Conservation (phyloP, 23 red algal species). For the Pyropia haitanensis region DNA sequence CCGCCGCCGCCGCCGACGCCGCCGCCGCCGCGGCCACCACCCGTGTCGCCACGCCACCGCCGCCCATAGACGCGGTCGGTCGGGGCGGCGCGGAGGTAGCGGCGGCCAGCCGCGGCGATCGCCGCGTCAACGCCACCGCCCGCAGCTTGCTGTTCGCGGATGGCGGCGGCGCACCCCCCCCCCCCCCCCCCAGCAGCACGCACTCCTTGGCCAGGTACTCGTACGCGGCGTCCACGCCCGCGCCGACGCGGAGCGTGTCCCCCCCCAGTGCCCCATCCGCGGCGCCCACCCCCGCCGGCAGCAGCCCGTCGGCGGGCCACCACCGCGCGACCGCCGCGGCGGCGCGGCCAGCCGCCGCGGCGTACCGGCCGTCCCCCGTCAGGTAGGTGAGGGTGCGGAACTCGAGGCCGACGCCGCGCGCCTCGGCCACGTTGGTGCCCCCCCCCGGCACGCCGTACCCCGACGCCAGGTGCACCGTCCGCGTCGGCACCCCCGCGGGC, state of each 20-base stretch:
- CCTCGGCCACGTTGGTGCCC: conserved; percentile 10
- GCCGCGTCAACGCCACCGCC: too few species aligned
- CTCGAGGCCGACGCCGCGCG: conserved; percentile 24
- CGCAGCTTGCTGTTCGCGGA: too few species aligned
- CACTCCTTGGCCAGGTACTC: conserved; percentile 32
- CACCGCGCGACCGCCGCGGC: not conserved
- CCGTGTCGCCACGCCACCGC: too few species aligned
- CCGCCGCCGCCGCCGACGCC: too few species aligned
- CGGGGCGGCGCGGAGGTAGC: too few species aligned
- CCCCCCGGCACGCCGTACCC: not conserved
- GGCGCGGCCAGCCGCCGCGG: conserved; percentile 6
- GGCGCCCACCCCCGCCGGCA: conserved; percentile 12
- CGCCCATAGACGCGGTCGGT: too few species aligned
- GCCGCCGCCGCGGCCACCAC: too few species aligned
- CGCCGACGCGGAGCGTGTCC: conserved; percentile 8
- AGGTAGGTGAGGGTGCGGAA: conserved; percentile 27
- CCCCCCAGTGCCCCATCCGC: conserved; percentile 6
- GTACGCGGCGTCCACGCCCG: conserved; percentile 28
- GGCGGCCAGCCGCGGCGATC: too few species aligned
- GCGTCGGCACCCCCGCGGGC: not conserved
- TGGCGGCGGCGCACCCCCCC: not conserved
- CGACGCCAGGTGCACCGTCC: conserved; percentile 5
- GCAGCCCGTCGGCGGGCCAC: conserved; percentile 1
- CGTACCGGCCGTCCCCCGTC: conserved; percentile 16
- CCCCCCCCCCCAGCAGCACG: conserved; percentile 11